Evolutionary conservation across 306 rosid species (phyloP), one percentile per base, ranked within the genome.

Genomic region (Gillenia trifoliata): DNA sequence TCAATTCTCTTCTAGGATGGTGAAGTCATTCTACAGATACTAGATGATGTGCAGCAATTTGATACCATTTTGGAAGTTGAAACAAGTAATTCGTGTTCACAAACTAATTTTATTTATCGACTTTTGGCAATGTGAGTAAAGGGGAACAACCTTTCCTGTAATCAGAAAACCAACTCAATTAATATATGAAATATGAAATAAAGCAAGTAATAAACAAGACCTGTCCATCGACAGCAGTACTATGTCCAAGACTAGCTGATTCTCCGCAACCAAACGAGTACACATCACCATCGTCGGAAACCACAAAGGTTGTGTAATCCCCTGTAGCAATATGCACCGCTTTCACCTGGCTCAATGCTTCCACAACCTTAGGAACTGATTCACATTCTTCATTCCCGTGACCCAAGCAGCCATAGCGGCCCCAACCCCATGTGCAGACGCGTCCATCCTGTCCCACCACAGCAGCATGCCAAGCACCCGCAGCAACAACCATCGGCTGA

Each of bases 391-490:
- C 97, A 66, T 90, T 91, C 22, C 98, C 98, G 30, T 93, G 98
- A 50, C 98, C 98, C 79, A 93, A 79, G 87, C 98, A 93, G 52
- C 98, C 98, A 50, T 90, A 87, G 17, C 98, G 94, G 55, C 97
- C 98, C 98, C 97, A 93, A 45, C 97, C 97, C 98, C 98, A 93
- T 0, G 98, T 93, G 85, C 98, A 93, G 11, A 93, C 98, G 28
- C 98, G 87, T 9, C 98, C 98, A 57, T 93, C 98, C 26, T 33
- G 84, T 19, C 98, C 98, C 62, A 91, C 98, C 68, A 93, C 97
- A 38, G 98, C 98, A 41, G 98, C 98, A 62, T 93, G 98, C 97
- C 96, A 93, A 79, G 98, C 98, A 71, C 97, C 98, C 13, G 98
- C 98, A 8, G 97, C 90, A 62, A 93, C 91, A 54, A 88, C 96